Base-by-base conservation (phyloP, 179 eudicot species). In the Beta corolliflora region DNA sequence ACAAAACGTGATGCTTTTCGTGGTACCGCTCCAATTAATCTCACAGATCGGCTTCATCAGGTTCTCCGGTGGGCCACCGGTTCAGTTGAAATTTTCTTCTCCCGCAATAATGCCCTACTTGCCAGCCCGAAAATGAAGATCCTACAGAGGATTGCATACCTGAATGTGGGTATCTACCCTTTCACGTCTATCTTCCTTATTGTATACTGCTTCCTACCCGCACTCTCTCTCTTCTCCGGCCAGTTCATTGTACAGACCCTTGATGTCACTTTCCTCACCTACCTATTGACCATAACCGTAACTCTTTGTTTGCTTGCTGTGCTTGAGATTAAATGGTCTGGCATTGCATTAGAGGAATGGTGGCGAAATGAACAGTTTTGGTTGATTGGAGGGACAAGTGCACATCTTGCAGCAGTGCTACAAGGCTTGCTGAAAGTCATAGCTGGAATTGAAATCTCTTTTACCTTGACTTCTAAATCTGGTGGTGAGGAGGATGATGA, bases 41-140 rank as follows among this genome's bases (percentile, higher is more conserved):
- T 94, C 73, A 94, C 97, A 0, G 98, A 94, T 81, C 79, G 98
- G 70, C 97, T 94, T 68, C 98, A 94, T 74, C 98, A 94, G 84
- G 98, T 94, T 58, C 90, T 94, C 21, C 90, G 98, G 9, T 94
- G 98, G 98, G 98, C 98, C 31, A 94, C 98, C 9, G 98, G 98
- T 11, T 94, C 98, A 5, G 98, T 94, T 12, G 98, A 94, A 83
- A 94, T 94, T 2, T 94, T 94, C 86, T 94, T 93, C 87, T 94
- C 98, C 12, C 94, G 97, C 0, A 94, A 94, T 86, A 94, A 94
- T 21, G 98, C 98, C 46, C 86, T 94, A 31, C 84, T 94, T 19
- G 97, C 98, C 36, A 94, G 92, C 90, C 87, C 94, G 0, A 93
- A 84, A 75, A 94, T 94, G 98, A 94, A 91, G 88, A 73, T 94